Percentiles rank a stretch among this genome's conserved stretches.
phyloP scores from a whole-genome alignment of 192 early-diverging fungal species.

The Umbelopsis vinacea region DNA sequence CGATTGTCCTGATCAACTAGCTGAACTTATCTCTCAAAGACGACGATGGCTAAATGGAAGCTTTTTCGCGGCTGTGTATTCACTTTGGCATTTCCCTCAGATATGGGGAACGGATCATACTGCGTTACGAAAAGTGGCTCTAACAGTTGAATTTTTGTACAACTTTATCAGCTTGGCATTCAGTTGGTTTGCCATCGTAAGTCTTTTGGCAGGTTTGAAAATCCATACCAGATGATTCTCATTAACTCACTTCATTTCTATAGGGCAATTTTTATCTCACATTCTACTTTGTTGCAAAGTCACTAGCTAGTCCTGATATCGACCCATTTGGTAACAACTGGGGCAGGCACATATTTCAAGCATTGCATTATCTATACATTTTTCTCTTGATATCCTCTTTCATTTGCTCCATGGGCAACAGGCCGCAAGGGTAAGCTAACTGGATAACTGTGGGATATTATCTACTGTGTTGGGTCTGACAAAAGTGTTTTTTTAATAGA shows the following conservation, averaged over 20 bases:
- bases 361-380: constrained; percentile 54
- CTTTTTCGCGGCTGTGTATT: constrained; percentile 77
- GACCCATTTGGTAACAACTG: constrained; percentile 54
- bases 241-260: neutral
- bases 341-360: constrained; percentile 50
- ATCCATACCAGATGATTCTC: no score
- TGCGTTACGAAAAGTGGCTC: constrained; percentile 48
- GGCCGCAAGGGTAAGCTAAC: constrained; percentile 40
- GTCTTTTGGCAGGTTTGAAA: neutral
- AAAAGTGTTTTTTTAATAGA: constrained; percentile 29
- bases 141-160: constrained; percentile 72
- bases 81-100: constrained; percentile 59
- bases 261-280: constrained; percentile 66
- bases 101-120: constrained; percentile 64
- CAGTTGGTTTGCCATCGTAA: constrained; percentile 78
- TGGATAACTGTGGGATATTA: neutral
- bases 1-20: constrained; percentile 89
- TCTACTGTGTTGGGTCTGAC: neutral
- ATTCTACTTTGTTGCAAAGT: constrained; percentile 58
- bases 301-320: constrained; percentile 41
- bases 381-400: constrained; percentile 53
- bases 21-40: constrained; percentile 96
- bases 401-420: constrained; percentile 56
- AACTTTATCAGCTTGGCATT: constrained; percentile 71
- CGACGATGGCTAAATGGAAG: constrained; percentile 93